Evolutionary conservation across 208 protist genomes (phyloP), one percentile per base, ranked within the genome.

Genomic region (Acanthamoeba polyphaga): DNA sequence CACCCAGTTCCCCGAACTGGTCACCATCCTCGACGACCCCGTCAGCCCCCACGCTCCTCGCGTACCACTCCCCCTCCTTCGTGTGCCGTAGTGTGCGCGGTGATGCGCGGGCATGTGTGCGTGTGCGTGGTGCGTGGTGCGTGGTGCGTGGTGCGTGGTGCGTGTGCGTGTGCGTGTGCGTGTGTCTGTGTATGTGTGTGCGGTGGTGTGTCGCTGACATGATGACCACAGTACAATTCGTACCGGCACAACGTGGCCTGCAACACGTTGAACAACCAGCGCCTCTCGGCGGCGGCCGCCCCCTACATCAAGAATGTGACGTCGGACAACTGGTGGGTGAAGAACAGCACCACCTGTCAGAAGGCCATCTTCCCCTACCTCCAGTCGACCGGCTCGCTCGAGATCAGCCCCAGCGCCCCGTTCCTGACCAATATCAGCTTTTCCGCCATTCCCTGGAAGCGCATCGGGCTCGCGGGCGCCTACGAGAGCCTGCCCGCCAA

Each of bases 371-470:
- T 91, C 60, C 9, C 60, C 34, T n/a, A 66, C 27, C 60, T 22
- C 29, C 10, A 66, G 53, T 22, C 15, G 29, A 22, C 15, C 60
- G 55, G 55, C 10, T 15, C 19, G 58, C 46, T 72, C n/a, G 15
- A 19, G 34, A n/a, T 91, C 51, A 62, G n/a, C 17, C 10, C 55
- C 34, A 29, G 10, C n/a, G 84, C 84, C 13, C 7, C 43, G 17
- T 91, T 91, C 84, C 9, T 22, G 84, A 4, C 70, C 58, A 91
- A 91, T 3, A 91, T 91, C 55, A 10, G 53, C 84, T 91, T 91
- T 32, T 22, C 84, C 29, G 34, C 32, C 5, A 91, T 91, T 19
- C 84, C 84, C 7, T 91, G 84, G 84, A 91, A 19, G 58, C 51
- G 84, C 51, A 91, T 91, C 0, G 84, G 84, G 22, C 24, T 19